phyloP scores from a whole-genome alignment of 768 basidiomycete genomes.

The Pisolithus marmoratus region DNA sequence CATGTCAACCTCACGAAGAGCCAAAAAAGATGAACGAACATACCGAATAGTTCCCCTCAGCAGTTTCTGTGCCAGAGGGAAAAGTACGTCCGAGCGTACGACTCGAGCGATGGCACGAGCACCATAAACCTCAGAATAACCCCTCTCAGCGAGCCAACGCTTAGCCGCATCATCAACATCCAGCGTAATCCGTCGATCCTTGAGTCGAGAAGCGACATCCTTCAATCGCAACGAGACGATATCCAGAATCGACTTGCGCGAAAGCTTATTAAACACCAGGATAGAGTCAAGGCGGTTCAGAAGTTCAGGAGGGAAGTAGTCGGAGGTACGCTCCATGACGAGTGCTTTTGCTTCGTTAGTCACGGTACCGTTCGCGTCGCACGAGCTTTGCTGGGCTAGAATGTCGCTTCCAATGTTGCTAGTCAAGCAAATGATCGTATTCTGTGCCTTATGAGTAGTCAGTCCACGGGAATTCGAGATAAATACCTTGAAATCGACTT shows the following conservation, averaged over 20 bases:
- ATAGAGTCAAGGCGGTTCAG: conserved; percentile 86
- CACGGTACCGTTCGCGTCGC: conserved; percentile 57
- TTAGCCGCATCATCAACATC: conserved; percentile 60
- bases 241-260: conserved; percentile 62
- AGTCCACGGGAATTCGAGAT: neutral
- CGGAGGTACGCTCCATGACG: conserved; percentile 69
- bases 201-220: conserved; percentile 67
- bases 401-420: conserved; percentile 83
- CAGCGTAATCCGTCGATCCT: conserved; percentile 58
- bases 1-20: neutral
- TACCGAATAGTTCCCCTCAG: conserved; percentile 75
- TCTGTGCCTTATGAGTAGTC: conserved; percentile 34
- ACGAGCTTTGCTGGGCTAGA: conserved; percentile 62
- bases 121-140: conserved; percentile 83
- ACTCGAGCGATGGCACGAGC: conserved; percentile 86
- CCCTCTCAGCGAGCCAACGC: conserved; percentile 66
- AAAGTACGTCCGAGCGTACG: conserved; percentile 74
- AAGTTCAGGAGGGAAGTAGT: conserved; percentile 86
- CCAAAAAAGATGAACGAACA: conserved; percentile 8
- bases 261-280: conserved; percentile 88
- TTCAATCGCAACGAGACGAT: conserved; percentile 72
- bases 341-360: conserved; percentile 54
- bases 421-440: conserved; percentile 88
- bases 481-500: conserved; percentile 80
- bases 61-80: conserved; percentile 77